Conservation (phyloP, 2,329 filamentous ascomycete genomes). For the Cladophialophora bantiana region DNA sequence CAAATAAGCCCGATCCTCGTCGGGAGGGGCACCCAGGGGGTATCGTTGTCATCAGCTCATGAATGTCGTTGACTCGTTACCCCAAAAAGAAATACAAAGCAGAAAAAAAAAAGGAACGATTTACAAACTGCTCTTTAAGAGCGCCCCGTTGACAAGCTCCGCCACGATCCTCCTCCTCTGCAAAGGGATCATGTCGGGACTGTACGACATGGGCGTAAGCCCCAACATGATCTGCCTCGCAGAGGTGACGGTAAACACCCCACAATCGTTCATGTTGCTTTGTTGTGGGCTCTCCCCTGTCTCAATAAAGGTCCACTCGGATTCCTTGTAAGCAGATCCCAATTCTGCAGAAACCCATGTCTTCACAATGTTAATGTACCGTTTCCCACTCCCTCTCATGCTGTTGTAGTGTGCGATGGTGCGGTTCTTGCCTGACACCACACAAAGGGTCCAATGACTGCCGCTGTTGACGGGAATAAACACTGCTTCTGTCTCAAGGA, state of each 20-base stretch:
- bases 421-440: constrained; percentile 52
- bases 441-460: constrained; percentile 57
- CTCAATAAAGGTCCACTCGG: constrained; percentile 51
- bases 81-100: not conserved
- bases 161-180: constrained; percentile 57
- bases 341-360: constrained; percentile 54
- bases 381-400: constrained; percentile 45
- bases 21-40: not conserved
- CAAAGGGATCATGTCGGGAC: constrained; percentile 48
- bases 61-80: not conserved
- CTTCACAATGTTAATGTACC: constrained; percentile 49
- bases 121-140: constrained; percentile 40
- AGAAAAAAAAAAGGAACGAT: not conserved
- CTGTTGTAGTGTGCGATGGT: constrained; percentile 59
- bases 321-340: constrained; percentile 48
- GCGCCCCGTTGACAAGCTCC: constrained; percentile 52
- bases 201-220: constrained; percentile 51
- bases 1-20: constrained; percentile 4
- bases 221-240: constrained; percentile 56
- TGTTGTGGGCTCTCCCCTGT: constrained; percentile 51
- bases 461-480: constrained; percentile 57
- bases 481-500: constrained; percentile 56
- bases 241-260: constrained; percentile 58
- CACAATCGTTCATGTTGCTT: constrained; percentile 57
- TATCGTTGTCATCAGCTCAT: constrained; percentile 20